These are phyloP conservation scores for Leccinum subgranulosum DNA, from an alignment of 768 basidiomycete genomes.

Conservation along the genomic window DNA sequence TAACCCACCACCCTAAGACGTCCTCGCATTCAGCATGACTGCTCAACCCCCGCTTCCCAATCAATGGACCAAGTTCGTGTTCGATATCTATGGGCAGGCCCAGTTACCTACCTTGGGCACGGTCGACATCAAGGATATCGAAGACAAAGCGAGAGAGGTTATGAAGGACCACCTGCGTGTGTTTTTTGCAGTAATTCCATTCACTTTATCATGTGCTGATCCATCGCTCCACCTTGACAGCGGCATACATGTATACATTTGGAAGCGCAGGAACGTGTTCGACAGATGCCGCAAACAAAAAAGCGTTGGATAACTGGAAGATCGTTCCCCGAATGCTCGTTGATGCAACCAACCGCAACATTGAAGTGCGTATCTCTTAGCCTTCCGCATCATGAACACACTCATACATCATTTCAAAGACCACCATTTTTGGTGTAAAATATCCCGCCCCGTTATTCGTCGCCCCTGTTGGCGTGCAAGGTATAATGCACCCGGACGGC, in stretches of 20 bases:
- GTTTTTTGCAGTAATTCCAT: conserved; percentile 9
- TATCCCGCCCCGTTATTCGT: conserved; percentile 60
- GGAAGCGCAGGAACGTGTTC: conserved; percentile 72
- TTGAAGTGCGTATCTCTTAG: conserved; percentile 47
- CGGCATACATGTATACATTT: conserved; percentile 69
- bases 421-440: conserved; percentile 66
- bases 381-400: too few species aligned
- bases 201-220: neutral
- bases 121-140: conserved; percentile 58
- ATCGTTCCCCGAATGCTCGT: conserved; percentile 83
- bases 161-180: conserved; percentile 56
- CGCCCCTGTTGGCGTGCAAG: conserved; percentile 78
- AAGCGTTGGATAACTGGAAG: conserved; percentile 60
- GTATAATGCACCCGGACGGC: conserved; percentile 64
- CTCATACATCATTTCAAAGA: conserved; percentile 37
- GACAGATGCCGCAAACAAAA: conserved; percentile 66
- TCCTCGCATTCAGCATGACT: conserved; percentile 14
- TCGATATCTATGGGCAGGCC: conserved; percentile 16
- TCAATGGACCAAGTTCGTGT: conserved; percentile 27
- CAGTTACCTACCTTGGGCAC: conserved; percentile 46
- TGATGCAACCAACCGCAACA: conserved; percentile 50
- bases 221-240: conserved; percentile 31
- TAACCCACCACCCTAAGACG: neutral
- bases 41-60: conserved; percentile 13
- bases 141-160: conserved; percentile 61